These are phyloP conservation scores for Puya raimondii DNA, from an alignment of 176 grass and related monocot genomes.

Conservation along the genomic window DNA sequence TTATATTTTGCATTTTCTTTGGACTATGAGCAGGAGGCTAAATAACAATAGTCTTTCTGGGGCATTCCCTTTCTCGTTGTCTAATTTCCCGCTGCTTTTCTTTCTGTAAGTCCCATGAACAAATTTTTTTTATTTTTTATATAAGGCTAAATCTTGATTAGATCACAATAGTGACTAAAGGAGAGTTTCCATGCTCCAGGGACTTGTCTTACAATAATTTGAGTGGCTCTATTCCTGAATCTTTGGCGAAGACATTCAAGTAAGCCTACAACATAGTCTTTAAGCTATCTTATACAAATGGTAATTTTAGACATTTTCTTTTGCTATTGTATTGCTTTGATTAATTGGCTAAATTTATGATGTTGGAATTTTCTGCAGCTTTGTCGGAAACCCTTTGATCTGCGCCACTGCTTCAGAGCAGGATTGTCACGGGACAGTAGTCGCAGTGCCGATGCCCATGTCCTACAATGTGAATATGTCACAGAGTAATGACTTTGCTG, in stretches of 20 bases:
- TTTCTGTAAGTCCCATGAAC: constrained; percentile 62
- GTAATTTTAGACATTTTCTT: no score
- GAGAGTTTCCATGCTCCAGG: constrained; percentile 29
- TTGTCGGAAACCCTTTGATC: constrained; percentile 95
- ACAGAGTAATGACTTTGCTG: constrained; percentile 24
- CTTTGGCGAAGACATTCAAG: constrained; percentile 79
- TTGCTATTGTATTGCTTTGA: no score
- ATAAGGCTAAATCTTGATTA: neutral
- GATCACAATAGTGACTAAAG: neutral
- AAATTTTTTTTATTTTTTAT: neutral
- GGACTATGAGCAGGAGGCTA: constrained; percentile 53
- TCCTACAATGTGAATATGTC: constrained; percentile 58
- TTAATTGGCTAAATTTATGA: no score
- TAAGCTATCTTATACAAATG: neutral
- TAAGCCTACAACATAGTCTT: constrained; percentile 23
- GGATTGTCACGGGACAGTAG: constrained; percentile 64
- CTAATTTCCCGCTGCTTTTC: constrained; percentile 51
- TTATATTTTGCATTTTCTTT: constrained; percentile 15
- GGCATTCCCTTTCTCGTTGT: constrained; percentile 54
- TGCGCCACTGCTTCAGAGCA: constrained; percentile 44
- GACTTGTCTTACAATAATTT: constrained; percentile 95
- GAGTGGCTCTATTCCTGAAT: constrained; percentile 52
- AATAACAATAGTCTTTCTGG: constrained; percentile 85
- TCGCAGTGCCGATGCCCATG: constrained; percentile 29
- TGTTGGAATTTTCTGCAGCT: constrained; percentile 43